A percentile compares a stretch with the other conserved stretches of the same genome.
Evolutionary conservation across 2,329 filamentous ascomycete species (phyloP).

Genomic region (Zasmidium angulare): DNA sequence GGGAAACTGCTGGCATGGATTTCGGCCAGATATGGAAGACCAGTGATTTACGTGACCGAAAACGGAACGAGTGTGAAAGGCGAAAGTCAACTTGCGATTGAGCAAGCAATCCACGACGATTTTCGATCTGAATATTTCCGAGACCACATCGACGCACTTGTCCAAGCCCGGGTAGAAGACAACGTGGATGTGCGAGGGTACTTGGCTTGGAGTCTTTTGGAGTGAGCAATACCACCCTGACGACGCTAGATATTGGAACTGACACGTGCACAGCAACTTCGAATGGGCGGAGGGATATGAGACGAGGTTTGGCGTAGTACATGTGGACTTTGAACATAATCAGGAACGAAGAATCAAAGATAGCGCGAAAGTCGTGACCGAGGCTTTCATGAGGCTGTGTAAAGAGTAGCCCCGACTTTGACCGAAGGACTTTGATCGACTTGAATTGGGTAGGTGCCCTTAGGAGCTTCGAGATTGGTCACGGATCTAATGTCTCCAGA

Average conservation of each 20-base stretch:
- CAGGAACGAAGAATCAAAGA: neutral
- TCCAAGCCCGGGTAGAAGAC: constrained; percentile 67
- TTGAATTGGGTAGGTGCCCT: neutral
- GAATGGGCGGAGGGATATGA: constrained; percentile 73
- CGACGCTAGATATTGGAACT: constrained; percentile 6
- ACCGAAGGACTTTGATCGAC: too few relatives aligned
- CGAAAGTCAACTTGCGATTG: constrained; percentile 71
- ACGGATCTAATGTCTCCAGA: neutral
- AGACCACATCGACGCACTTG: constrained; percentile 74
- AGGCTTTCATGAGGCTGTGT: neutral
- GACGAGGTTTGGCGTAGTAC: constrained; percentile 81
- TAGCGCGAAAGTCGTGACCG: neutral
- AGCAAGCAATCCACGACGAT: constrained; percentile 74
- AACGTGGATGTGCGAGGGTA: constrained; percentile 79
- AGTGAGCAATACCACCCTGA: constrained; percentile 51
- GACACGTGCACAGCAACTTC: constrained; percentile 62
- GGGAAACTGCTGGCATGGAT: constrained; percentile 73
- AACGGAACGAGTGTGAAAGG: constrained; percentile 83
- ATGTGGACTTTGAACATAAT: constrained; percentile 65
- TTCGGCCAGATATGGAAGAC: constrained; percentile 70
- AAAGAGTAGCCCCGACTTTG: too few relatives aligned
- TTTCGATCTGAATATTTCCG: constrained; percentile 79
- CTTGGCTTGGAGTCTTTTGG: constrained; percentile 73
- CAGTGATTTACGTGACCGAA: constrained; percentile 83
- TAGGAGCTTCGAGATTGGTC: neutral